Evolutionary conservation across 1,139 yeast genomes (phyloP).

Genomic region (Taiozyma onychis): DNA sequence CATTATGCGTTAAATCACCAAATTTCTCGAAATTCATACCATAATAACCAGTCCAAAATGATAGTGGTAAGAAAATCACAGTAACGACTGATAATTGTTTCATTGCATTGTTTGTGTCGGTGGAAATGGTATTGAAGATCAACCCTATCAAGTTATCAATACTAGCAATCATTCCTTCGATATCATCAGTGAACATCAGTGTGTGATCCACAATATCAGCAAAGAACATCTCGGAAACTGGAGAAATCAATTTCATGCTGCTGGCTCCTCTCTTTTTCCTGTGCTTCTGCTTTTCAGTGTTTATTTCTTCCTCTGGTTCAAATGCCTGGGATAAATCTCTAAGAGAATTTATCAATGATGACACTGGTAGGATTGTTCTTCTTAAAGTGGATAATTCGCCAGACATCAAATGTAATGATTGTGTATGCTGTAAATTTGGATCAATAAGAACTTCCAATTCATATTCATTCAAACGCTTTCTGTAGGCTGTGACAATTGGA

Average conservation of each 20-base stretch:
- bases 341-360: constrained; percentile 38
- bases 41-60: constrained; percentile 52
- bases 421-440: constrained; percentile 45
- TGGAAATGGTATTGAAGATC: constrained; percentile 48
- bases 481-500: constrained; percentile 54
- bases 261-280: background rate
- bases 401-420: constrained; percentile 44
- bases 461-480: constrained; percentile 39
- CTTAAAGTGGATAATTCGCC: constrained; percentile 43
- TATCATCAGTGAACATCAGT: constrained; percentile 41
- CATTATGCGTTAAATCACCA: constrained; percentile 37
- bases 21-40: constrained; percentile 53
- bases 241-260: constrained; percentile 11
- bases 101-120: constrained; percentile 47
- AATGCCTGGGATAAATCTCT: constrained; percentile 31
- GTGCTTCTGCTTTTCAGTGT: constrained; percentile 1
- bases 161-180: constrained; percentile 44
- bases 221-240: constrained; percentile 32
- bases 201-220: constrained; percentile 52
- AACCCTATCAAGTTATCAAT: constrained; percentile 43
- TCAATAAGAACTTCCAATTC: constrained; percentile 43
- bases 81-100: constrained; percentile 44
- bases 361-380: constrained; percentile 38
- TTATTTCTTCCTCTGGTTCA: constrained; percentile 1
- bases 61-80: constrained; percentile 46